Conservation (phyloP, 768 basidiomycete genomes). For the Peribolospora baueri region DNA sequence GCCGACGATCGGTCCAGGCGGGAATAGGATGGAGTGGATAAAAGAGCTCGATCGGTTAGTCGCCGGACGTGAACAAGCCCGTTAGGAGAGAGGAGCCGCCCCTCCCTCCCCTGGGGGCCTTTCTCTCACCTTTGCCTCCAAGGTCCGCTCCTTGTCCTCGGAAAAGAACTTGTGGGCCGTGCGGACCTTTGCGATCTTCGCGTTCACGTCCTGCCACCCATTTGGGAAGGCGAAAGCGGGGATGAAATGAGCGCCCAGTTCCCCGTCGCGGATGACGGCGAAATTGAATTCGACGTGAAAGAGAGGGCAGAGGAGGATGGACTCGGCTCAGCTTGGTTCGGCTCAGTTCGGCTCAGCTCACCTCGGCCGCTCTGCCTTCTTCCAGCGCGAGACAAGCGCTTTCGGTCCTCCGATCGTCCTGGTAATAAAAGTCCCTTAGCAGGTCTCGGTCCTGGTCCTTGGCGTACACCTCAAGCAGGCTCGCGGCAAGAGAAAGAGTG, state of each 20-base stretch:
- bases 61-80: no score
- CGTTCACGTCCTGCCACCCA: constrained; percentile 36
- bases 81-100: no score
- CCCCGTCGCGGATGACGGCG: no score
- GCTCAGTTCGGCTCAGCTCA: constrained; percentile 18
- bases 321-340: not conserved
- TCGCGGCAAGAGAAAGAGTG: constrained; percentile 23
- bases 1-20: not conserved
- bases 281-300: no score
- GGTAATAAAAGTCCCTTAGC: constrained; percentile 88
- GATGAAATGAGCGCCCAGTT: no score
- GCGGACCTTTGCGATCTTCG: constrained; percentile 47
- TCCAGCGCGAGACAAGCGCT: constrained; percentile 71
- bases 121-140: constrained; percentile 62
- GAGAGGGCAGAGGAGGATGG: no score
- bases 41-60: no score
- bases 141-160: constrained; percentile 71
- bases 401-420: constrained; percentile 82
- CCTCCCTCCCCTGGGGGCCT: not conserved
- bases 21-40: not conserved
- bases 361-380: constrained; percentile 45
- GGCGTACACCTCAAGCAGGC: constrained; percentile 67
- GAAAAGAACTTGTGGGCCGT: constrained; percentile 77
- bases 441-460: constrained; percentile 73
- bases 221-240: no score